Evolutionary conservation across 2,329 filamentous ascomycete species (phyloP).

Genomic region (Ramichloridium luteum): DNA sequence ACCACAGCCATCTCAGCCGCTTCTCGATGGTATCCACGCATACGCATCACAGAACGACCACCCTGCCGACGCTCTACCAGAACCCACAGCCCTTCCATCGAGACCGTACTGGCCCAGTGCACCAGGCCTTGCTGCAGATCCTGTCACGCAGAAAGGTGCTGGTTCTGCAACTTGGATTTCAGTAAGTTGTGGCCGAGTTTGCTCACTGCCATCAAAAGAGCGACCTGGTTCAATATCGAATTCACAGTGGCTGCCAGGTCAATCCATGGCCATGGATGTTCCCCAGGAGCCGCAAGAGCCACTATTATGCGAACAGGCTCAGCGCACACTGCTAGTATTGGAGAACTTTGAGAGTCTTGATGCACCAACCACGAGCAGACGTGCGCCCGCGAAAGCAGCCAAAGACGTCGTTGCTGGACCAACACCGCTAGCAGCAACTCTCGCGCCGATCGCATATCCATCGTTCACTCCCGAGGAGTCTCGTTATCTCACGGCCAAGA

Average conservation of each 20-base stretch:
- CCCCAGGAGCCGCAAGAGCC: conserved; percentile 13
- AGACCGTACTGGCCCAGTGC: too few relatives aligned
- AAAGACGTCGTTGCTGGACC: conserved; percentile 32
- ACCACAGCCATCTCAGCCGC: background rate
- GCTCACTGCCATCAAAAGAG: too few relatives aligned
- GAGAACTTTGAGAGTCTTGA: conserved; percentile 24
- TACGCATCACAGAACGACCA: conserved; percentile 26
- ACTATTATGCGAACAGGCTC: conserved; percentile 21
- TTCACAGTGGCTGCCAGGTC: too few relatives aligned
- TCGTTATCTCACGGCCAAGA: conserved; percentile 43
- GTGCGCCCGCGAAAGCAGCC: conserved; percentile 9
- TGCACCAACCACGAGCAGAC: conserved; percentile 12
- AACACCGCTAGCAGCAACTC: conserved; percentile 45
- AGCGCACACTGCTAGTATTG: conserved; percentile 23
- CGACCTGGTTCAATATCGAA: too few relatives aligned
- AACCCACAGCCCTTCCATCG: too few relatives aligned
- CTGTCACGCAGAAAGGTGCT: too few relatives aligned
- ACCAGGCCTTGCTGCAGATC: too few relatives aligned
- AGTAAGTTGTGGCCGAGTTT: too few relatives aligned
- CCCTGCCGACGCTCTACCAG: too few relatives aligned
- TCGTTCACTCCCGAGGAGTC: conserved; percentile 40
- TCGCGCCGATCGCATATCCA: conserved; percentile 34
- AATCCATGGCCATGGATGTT: too few relatives aligned
- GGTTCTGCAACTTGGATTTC: too few relatives aligned
- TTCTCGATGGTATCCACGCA: conserved; percentile 32